Conservation (phyloP, 805 yeast species). For the Pichia pseudocactophila region DNA sequence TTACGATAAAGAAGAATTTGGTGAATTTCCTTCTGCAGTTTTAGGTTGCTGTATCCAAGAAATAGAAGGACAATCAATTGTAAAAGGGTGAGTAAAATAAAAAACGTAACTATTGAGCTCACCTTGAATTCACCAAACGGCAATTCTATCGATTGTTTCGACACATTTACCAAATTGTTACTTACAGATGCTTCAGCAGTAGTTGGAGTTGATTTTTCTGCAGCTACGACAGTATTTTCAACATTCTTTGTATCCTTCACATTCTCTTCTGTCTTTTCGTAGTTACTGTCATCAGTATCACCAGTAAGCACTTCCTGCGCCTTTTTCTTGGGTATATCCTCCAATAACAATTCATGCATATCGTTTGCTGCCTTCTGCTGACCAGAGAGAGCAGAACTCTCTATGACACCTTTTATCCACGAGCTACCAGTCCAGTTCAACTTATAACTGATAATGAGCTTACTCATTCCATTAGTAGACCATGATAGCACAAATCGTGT, state of each 20-base stretch:
- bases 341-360: constrained; percentile 24
- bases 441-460: constrained; percentile 56
- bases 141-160: not conserved
- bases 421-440: constrained; percentile 86
- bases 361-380: constrained; percentile 53
- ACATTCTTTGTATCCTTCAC: no score
- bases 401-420: constrained; percentile 88
- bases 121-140: not conserved
- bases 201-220: no score
- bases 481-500: constrained; percentile 70
- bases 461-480: constrained; percentile 56
- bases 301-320: constrained; percentile 1
- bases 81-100: no score
- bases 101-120: not conserved
- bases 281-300: not conserved
- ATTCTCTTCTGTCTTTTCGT: not conserved
- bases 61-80: no score
- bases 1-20: no score
- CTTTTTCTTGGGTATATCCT: constrained; percentile 12
- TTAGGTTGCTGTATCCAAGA: not conserved
- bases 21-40: not conserved
- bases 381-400: constrained; percentile 74
- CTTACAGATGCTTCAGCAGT: no score
- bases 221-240: no score
- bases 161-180: no score